Evolutionary conservation across 179 eudicot genomes (phyloP), one percentile per base, ranked within the genome.

Genomic region (Beta macrorhiza): DNA sequence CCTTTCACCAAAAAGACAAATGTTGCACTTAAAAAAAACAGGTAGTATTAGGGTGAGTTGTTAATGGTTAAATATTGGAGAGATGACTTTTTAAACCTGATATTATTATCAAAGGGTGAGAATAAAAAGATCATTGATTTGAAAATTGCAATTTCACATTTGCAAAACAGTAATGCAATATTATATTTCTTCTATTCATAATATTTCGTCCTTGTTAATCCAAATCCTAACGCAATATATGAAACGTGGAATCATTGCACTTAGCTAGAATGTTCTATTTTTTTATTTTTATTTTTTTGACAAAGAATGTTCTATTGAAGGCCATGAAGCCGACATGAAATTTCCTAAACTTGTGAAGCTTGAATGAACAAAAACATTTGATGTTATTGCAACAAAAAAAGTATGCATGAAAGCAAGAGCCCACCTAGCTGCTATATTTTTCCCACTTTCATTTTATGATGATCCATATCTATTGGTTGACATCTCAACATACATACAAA

Each of bases 381-480:
- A 63, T 22, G 67, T 63, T 20, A 63, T 22, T 63, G 5, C 67
- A 7, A 8, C 42, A 37, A 37, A 37, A 37, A 63, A n/a, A 63
- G 32, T 22, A 22, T 63, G 14, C 29, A 63, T 69, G 9, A 44
- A 11, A 47, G 32, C 16, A 69, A 69, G 14, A 19, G 14, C 51
- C 8, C 42, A 37, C 42, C 42, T 37, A 67, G n/a, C 20, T 15
- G 25, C 25, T 25, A 67, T 45, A 7, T n/a, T 68, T 37, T 14
- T 44, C 0, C 20, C 37, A 49, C 1, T 51, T 51, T n/a, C 5
- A 22, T 17, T 45, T 7, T 19, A 15, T 72, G 75, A 72, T 78
- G n/a, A 69, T 79, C 67, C 37, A 17, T 37, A 79, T 79, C 81
- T 32, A 56, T 56, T 37, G 68, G 56, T 29, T 56, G 12, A 67